These are phyloP conservation scores for Mrakiaceae sp. DNA, from an alignment of 1,284 basidiomycete genomes.

Conservation along the genomic window DNA sequence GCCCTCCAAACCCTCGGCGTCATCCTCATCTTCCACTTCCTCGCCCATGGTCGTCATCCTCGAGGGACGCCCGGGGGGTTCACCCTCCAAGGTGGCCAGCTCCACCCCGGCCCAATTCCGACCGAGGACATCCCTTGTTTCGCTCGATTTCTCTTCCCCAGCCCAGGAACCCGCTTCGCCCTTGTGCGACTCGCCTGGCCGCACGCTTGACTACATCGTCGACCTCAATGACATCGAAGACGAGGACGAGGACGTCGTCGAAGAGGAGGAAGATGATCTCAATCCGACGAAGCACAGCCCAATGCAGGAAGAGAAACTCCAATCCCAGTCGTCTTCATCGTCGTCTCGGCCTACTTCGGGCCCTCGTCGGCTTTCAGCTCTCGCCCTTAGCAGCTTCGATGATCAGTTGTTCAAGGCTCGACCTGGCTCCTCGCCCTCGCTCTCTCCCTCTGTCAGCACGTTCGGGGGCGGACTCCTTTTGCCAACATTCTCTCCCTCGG, in stretches of 20 bases:
- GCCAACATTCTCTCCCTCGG: no score
- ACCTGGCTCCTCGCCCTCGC: neutral
- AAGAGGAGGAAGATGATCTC: no score
- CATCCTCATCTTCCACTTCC: neutral
- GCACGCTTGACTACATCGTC: slow-evolving; percentile 1
- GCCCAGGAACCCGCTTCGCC: neutral
- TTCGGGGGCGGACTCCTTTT: no score
- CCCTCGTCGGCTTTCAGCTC: no score
- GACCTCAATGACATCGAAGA: slow-evolving; percentile 10
- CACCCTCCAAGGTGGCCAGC: neutral
- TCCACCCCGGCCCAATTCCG: neutral
- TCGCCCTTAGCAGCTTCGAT: no score
- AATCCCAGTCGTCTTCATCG: no score
- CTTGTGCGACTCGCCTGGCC: neutral
- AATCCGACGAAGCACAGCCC: no score
- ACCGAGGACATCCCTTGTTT: neutral
- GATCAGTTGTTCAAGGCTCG: neutral
- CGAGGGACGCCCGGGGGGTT: neutral
- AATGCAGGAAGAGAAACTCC: no score
- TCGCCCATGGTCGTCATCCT: neutral
- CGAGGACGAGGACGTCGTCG: neutral
- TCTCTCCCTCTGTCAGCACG: neutral
- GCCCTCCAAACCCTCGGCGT: neutral
- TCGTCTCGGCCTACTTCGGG: no score
- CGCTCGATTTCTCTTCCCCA: neutral